Conservation (phyloP, 2,329 filamentous ascomycete genomes). For the Epichloe brachyelytri region DNA sequence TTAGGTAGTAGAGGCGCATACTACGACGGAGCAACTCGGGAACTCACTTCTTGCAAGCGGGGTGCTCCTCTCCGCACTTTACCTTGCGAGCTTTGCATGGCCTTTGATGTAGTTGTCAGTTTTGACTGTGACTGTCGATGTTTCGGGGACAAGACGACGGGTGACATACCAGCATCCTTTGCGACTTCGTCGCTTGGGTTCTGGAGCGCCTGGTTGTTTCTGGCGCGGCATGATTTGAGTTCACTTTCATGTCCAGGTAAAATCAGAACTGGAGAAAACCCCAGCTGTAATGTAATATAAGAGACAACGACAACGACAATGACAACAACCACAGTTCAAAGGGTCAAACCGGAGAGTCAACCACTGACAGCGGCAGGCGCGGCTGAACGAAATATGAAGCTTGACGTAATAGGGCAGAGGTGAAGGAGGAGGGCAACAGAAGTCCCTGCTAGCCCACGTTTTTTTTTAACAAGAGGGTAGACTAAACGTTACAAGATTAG, state of each 20-base stretch:
- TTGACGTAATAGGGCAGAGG: neutral
- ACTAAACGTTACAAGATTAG: neutral
- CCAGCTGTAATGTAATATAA: neutral
- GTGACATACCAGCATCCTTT: slow-evolving; percentile 31
- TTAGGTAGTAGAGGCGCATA: neutral
- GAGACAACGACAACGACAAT: neutral
- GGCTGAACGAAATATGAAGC: neutral
- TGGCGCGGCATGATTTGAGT: slow-evolving; percentile 26
- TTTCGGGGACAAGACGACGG: neutral
- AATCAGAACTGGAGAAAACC: too few relatives aligned
- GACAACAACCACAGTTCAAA: neutral
- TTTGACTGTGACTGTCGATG: neutral
- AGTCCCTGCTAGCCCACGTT: neutral
- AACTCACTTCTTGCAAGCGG: slow-evolving; percentile 50
- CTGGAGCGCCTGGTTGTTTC: slow-evolving; percentile 28
- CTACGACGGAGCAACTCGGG: neutral
- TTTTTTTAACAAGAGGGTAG: neutral
- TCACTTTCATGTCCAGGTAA: neutral
- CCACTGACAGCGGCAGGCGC: neutral
- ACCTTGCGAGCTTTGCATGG: slow-evolving; percentile 61
- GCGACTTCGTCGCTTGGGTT: slow-evolving; percentile 31
- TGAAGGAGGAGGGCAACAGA: neutral
- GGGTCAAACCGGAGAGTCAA: neutral
- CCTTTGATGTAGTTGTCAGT: slow-evolving; percentile 28
- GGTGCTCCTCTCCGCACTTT: slow-evolving; percentile 72